Evolutionary conservation across 768 basidiomycete genomes (phyloP), one percentile per base, ranked within the genome.

Genomic region (Termitomyces sp.): DNA sequence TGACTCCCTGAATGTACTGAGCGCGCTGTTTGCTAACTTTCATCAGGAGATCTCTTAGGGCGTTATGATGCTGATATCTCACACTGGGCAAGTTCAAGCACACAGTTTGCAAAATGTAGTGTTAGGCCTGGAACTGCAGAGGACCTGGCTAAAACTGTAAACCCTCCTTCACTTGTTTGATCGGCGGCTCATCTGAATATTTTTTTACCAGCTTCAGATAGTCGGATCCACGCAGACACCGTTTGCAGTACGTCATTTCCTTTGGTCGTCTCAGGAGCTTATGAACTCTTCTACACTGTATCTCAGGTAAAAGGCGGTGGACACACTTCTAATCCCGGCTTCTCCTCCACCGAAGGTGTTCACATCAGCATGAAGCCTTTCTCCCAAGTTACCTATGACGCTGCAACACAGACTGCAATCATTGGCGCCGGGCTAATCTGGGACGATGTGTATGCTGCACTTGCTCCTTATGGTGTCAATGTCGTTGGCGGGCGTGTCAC

Each of bases 271-370:
- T 41, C 37, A 22, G 20, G n/a, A 24, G 2, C 6, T 15, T n/a
- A n/a, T 49, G 15, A 50, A 5, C 24, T 50, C 34, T 20, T 49
- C 13, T 31, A 31, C 39, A 20, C 11, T 6, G 11, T 36, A 20
- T 31, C 18, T 31, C 47, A 84, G 85, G 78, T 87, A 55, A 87
- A 85, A 67, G 80, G 84, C n/a, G 85, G 83, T 16, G 85, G 86
- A 0, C 85, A 87, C 66, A 59, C 79, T 0, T 63, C 75, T 2
- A 86, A 85, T 63, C 78, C 75, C 0, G 79, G 79, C 2, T 86
- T 85, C 59, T 84, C 84, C 0, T 87, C 87, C 0, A 87, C 86
- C 0, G 60, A 66, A 1, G 86, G 85, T 34, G 78, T 88, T 13
- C 83, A 83, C 15, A 86, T 88, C 8, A 69, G 81, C 8, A 80